A percentile compares a stretch with the other conserved stretches of the same genome.
phyloP scores from a whole-genome alignment of 495 filamentous ascomycete genomes.

The Neurospora hispaniola region DNA sequence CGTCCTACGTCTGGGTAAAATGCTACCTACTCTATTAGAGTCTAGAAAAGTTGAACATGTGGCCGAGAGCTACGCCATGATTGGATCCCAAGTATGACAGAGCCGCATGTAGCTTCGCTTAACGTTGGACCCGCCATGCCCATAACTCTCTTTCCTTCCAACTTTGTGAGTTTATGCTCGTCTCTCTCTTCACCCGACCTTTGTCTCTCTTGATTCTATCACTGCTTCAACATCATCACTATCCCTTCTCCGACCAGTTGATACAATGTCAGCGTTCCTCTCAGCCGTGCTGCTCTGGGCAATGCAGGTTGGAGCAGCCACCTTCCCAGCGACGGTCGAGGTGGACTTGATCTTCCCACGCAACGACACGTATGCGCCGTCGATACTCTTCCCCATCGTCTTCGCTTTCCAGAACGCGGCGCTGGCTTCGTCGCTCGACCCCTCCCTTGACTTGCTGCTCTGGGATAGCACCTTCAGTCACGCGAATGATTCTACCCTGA shows the following conservation, averaged over 20 bases:
- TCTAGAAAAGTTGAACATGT: no score
- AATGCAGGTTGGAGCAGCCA: neutral
- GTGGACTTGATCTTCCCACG: conserved; percentile 31
- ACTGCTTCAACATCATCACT: neutral
- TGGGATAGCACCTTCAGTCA: conserved; percentile 5
- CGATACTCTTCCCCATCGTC: conserved; percentile 23
- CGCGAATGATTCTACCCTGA: neutral
- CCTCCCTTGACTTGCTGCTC: conserved; percentile 2
- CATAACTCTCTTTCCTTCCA: neutral
- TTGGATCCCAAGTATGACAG: neutral
- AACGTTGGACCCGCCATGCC: no score
- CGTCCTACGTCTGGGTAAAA: no score
- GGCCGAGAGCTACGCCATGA: neutral
- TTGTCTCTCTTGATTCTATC: neutral
- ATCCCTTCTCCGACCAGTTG: neutral
- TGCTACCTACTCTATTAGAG: no score
- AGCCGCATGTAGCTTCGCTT: neutral
- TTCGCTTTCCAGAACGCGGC: conserved; percentile 31
- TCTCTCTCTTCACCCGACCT: neutral
- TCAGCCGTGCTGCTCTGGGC: neutral
- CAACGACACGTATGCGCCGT: conserved; percentile 32
- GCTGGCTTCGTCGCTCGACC: conserved; percentile 13
- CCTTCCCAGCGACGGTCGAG: conserved; percentile 8
- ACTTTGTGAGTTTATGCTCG: neutral
- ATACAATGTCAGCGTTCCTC: neutral